Conservation (phyloP, 257 asterid species). For the Echium plantagineum region DNA sequence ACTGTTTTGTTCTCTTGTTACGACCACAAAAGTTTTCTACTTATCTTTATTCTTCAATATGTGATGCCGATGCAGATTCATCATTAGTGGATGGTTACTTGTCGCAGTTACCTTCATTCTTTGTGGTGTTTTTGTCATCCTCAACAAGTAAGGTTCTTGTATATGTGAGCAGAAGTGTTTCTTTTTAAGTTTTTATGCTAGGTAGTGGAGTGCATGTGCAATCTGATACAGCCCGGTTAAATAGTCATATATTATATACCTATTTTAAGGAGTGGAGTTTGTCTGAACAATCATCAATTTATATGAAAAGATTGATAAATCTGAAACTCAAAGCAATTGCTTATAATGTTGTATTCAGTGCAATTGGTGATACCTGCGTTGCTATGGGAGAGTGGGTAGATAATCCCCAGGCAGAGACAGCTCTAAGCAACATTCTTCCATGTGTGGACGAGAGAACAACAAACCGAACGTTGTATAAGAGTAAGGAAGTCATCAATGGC, state of each 20-base stretch:
- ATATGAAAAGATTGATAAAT: not conserved
- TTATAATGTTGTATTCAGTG: slow-evolving; percentile 27
- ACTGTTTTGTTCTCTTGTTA: not conserved
- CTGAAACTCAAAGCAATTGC: not conserved
- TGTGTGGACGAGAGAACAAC: slow-evolving; percentile 87
- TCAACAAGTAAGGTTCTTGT: slow-evolving; percentile 51
- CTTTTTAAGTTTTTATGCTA: no score
- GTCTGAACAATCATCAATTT: not conserved
- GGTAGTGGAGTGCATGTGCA: not conserved
- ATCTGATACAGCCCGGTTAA: not conserved
- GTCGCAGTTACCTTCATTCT: slow-evolving; percentile 78
- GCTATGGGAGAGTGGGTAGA: slow-evolving; percentile 99
- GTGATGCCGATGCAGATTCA: slow-evolving; percentile 48
- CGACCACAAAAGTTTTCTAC: not conserved
- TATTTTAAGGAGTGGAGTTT: not conserved
- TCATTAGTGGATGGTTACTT: slow-evolving; percentile 86
- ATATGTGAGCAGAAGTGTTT: not conserved
- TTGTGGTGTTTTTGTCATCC: slow-evolving; percentile 71
- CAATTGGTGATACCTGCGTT: slow-evolving; percentile 73
- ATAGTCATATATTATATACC: not conserved
- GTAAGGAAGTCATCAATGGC: slow-evolving; percentile 67
- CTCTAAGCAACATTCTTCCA: slow-evolving; percentile 92
- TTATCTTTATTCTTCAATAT: no score
- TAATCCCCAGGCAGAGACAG: slow-evolving; percentile 94
- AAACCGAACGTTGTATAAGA: slow-evolving; percentile 70